These are phyloP conservation scores for Thelephora aurantiotincta DNA, from an alignment of 768 basidiomycete genomes.

Conservation along the genomic window DNA sequence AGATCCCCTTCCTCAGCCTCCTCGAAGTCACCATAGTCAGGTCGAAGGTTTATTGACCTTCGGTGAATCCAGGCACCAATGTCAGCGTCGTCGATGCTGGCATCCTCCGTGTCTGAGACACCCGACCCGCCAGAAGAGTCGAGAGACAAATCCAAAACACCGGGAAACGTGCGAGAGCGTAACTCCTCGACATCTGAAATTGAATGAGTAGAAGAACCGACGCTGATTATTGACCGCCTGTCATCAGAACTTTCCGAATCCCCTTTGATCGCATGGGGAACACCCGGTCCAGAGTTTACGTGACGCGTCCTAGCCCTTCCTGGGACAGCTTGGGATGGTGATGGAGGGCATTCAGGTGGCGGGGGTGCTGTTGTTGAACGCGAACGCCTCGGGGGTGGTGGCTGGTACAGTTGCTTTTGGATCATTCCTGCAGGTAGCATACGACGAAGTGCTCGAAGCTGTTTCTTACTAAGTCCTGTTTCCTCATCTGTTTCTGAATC, in stretches of 20 bases:
- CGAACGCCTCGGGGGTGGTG: conserved; percentile 2
- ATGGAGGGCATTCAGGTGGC: neutral
- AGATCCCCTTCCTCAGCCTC: conserved; percentile 29
- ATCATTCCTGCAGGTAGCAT: conserved; percentile 47
- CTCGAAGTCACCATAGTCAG: conserved; percentile 1
- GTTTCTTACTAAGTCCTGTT: conserved; percentile 9
- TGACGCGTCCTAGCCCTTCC: conserved; percentile 34
- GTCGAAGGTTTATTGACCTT: neutral
- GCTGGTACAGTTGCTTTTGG: conserved; percentile 17
- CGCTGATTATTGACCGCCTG: conserved; percentile 5
- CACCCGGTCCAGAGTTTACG: conserved; percentile 8
- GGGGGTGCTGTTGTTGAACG: conserved; percentile 4
- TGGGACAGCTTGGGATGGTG: conserved; percentile 14
- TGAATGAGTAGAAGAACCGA: neutral
- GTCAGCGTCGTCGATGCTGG: conserved; percentile 3
- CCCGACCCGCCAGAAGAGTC: neutral
- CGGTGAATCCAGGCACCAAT: neutral
- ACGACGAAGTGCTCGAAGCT: conserved; percentile 24
- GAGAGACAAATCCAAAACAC: neutral
- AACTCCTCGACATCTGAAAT: conserved; percentile 6
- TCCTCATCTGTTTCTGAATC: conserved; percentile 9
- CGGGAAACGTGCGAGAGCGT: conserved; percentile 5
- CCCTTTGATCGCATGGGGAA: conserved; percentile 31
- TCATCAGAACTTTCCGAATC: conserved; percentile 49
- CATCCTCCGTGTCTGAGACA: conserved; percentile 4